Percentiles rank a stretch among this genome's conserved stretches.
phyloP scores from a whole-genome alignment of 2,329 filamentous ascomycete species.

The Colletotrichum endophyticum region DNA sequence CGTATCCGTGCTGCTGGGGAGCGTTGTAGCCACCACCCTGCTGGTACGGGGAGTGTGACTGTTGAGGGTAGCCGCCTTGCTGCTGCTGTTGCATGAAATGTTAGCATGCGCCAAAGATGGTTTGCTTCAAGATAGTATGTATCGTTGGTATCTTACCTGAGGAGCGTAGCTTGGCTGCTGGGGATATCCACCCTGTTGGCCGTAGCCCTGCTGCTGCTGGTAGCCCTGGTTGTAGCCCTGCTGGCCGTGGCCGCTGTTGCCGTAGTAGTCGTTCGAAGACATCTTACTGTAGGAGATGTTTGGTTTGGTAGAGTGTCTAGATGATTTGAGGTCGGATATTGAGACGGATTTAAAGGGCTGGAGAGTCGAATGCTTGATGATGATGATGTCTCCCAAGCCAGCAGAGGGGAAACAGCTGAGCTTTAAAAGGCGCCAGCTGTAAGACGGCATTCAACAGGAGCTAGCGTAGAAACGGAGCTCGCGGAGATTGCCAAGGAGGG shows the following conservation, averaged over 20 bases:
- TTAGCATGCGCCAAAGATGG: background rate
- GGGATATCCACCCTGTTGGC: conserved; percentile 25
- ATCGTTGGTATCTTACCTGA: conserved; percentile 26
- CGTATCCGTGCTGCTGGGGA: conserved; percentile 19
- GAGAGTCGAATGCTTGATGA: background rate
- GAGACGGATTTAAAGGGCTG: background rate
- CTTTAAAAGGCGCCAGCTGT: background rate
- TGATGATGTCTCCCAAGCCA: background rate
- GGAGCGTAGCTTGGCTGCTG: conserved; percentile 27
- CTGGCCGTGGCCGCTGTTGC: conserved; percentile 25
- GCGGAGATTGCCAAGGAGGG: conserved; percentile 14
- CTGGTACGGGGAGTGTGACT: conserved; percentile 23
- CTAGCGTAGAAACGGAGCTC: background rate
- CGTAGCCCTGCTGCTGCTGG: conserved; percentile 20
- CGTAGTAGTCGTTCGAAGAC: conserved; percentile 44
- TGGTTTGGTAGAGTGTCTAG: background rate
- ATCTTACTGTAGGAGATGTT: conserved; percentile 24
- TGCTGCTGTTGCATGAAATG: conserved; percentile 11
- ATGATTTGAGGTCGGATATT: background rate
- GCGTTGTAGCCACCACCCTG: conserved; percentile 24
- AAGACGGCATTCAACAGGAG: background rate
- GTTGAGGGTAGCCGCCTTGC: conserved; percentile 20
- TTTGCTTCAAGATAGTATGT: background rate
- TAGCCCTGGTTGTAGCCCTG: conserved; percentile 23
- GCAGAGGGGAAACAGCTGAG: background rate